Evolutionary conservation across 371 early-diverging fungal species (phyloP).

Genomic region (Actinomortierella wolfii): DNA sequence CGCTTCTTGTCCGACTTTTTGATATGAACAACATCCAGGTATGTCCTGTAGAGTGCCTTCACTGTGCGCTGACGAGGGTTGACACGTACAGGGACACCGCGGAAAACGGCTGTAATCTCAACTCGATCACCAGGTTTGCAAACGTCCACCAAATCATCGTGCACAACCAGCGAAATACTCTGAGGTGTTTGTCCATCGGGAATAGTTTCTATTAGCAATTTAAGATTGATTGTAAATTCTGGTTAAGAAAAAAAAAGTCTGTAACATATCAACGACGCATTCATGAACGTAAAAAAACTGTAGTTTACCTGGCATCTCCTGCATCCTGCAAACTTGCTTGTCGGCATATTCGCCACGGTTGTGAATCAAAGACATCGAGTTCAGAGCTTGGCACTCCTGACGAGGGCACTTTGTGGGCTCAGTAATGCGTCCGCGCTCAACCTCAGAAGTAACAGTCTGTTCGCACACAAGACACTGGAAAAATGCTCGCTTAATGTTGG

Average conservation of each 20-base stretch:
- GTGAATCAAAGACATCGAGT: constrained; percentile 90
- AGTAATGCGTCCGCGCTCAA: constrained; percentile 90
- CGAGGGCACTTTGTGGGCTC: constrained; percentile 95
- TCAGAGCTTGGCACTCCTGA: constrained; percentile 75
- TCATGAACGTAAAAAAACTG: too few relatives aligned
- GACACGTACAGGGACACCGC: constrained; percentile 95
- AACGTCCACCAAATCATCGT: constrained; percentile 96
- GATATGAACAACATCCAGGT: constrained; percentile 95
- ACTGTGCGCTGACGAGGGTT: constrained; percentile 93
- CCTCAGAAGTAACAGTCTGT: constrained; percentile 77
- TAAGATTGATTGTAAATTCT: not conserved
- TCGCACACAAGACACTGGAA: constrained; percentile 94
- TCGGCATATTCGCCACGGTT: constrained; percentile 94
- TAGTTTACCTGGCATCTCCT: constrained; percentile 99
- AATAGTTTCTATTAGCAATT: constrained; percentile 72
- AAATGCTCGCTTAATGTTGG: constrained; percentile 92
- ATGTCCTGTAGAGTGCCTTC: constrained; percentile 96
- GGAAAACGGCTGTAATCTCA: constrained; percentile 96
- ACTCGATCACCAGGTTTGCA: constrained; percentile 98
- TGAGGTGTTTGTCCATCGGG: constrained; percentile 99
- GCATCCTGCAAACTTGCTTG: constrained; percentile 96
- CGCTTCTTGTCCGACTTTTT: constrained; percentile 81
- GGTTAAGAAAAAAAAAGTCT: not conserved
- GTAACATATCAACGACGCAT: not conserved
- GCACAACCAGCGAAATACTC: constrained; percentile 90